These are phyloP conservation scores for Willaertia magna DNA, from an alignment of 208 protist species.

Conservation along the genomic window DNA sequence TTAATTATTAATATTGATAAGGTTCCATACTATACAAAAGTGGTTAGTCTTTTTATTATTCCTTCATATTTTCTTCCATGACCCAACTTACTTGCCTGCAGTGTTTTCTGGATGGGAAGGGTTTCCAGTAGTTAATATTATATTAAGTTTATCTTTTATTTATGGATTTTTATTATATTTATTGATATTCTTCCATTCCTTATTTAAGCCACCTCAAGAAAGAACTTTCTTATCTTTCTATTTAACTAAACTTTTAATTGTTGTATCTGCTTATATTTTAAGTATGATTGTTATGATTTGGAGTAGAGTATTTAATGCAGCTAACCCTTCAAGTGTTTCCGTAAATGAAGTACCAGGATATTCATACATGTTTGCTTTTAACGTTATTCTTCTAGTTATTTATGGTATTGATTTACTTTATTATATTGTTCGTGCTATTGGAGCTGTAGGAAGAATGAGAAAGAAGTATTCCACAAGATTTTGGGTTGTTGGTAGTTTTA, in stretches of 20 bases:
- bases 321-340: not conserved
- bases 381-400: not conserved
- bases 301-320: not conserved
- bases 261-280: not conserved
- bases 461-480: not conserved
- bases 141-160: not conserved
- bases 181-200: not conserved
- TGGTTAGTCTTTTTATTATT: not conserved
- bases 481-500: not conserved
- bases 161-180: conserved; percentile 1
- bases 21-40: not conserved
- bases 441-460: not conserved
- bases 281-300: not conserved
- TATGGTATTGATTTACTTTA: not conserved
- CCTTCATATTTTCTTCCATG: not conserved
- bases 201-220: not conserved
- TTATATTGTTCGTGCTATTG: not conserved
- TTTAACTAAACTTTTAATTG: not conserved
- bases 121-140: not conserved
- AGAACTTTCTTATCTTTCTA: not conserved
- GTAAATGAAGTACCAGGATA: not conserved
- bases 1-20: no score
- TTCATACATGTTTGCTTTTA: not conserved
- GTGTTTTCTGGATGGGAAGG: not conserved
- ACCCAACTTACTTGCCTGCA: not conserved